phyloP scores from a whole-genome alignment of 345 rosid species.

The Lepidium aucheri region DNA sequence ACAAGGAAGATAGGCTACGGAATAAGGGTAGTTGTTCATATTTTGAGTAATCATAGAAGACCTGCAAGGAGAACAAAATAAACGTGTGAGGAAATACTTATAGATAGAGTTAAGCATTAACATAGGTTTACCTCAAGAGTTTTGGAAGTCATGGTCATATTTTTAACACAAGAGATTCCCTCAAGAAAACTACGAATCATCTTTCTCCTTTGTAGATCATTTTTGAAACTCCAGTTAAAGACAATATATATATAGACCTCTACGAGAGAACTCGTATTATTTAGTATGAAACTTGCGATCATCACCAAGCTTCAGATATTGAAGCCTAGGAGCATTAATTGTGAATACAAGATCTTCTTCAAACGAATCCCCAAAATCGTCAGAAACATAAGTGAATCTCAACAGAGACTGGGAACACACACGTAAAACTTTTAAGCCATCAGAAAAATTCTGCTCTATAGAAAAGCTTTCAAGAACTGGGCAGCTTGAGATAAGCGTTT shows the following conservation, averaged over 20 bases:
- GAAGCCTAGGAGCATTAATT: slow-evolving; percentile 6
- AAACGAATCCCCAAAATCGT: too few relatives aligned
- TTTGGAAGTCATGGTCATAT: neutral
- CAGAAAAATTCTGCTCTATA: neutral
- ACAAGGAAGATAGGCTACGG: neutral
- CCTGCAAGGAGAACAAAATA: neutral
- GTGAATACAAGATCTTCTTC: neutral
- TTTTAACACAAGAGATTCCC: neutral
- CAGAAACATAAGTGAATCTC: too few relatives aligned
- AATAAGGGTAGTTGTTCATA: neutral
- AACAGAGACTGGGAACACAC: too few relatives aligned
- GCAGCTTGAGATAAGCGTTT: too few relatives aligned
- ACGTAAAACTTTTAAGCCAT: too few relatives aligned
- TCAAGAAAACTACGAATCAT: neutral
- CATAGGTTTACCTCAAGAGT: neutral
- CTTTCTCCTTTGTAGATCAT: neutral
- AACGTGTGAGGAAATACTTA: neutral
- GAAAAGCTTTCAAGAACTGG: neutral
- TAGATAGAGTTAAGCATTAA: neutral
- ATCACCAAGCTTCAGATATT: neutral
- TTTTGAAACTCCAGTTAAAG: neutral
- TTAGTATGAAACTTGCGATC: neutral
- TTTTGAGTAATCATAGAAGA: neutral
- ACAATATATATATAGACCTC: neutral
- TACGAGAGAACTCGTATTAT: neutral